phyloP scores from a whole-genome alignment of 352 stramenopile species.

The Elongisporangium prolatum region DNA sequence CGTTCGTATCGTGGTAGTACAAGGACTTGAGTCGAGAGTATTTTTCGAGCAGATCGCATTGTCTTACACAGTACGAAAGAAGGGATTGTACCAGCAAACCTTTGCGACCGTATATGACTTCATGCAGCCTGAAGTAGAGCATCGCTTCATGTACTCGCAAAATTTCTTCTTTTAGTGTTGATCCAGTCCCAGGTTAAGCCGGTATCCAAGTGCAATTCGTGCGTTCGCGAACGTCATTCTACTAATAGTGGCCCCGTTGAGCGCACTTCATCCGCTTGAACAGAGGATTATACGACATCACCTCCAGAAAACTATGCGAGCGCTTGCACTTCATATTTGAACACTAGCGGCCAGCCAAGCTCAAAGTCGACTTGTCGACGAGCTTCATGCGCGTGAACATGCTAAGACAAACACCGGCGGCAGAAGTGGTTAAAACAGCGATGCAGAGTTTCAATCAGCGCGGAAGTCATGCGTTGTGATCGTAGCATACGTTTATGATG shows the following conservation, averaged over 20 bases:
- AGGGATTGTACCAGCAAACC: slow-evolving; percentile 49
- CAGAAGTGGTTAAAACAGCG: too few relatives aligned
- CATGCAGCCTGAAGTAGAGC: slow-evolving; percentile 27
- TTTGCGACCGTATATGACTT: slow-evolving; percentile 41
- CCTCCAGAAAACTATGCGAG: slow-evolving; percentile 41
- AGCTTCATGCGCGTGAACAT: slow-evolving; percentile 50
- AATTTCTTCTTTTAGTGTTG: slow-evolving; percentile 21
- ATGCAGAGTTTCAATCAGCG: too few relatives aligned
- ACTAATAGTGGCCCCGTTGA: slow-evolving; percentile 38
- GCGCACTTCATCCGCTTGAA: slow-evolving; percentile 43
- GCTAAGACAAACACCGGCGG: too few relatives aligned
- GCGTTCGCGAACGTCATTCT: slow-evolving; percentile 33
- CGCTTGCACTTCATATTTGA: slow-evolving; percentile 22
- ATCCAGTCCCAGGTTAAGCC: slow-evolving; percentile 38
- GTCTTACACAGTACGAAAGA: slow-evolving; percentile 38
- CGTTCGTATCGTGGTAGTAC: too few relatives aligned
- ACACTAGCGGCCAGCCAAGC: slow-evolving; percentile 12
- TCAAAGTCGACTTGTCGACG: slow-evolving; percentile 38
- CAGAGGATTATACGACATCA: slow-evolving; percentile 53
- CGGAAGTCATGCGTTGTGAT: too few relatives aligned
- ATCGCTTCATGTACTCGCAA: slow-evolving; percentile 23
- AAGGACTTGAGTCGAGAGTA: too few relatives aligned
- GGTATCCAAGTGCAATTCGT: slow-evolving; percentile 42
- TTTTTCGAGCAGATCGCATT: too few relatives aligned
- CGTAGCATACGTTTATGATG: too few relatives aligned